phyloP scores from a whole-genome alignment of 1,139 yeast genomes.

The Geotrichum restrictum region DNA sequence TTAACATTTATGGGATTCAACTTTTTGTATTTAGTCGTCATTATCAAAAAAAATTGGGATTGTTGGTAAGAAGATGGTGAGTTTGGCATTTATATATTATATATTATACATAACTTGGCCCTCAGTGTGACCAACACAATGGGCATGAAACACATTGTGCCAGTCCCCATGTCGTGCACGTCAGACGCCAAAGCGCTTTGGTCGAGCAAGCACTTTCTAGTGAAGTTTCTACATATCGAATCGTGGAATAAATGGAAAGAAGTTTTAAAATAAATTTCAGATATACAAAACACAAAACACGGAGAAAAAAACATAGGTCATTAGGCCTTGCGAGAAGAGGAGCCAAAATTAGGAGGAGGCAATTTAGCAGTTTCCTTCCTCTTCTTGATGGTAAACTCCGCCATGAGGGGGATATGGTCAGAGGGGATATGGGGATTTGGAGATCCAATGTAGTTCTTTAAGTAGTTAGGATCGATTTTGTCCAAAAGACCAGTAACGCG shows the following conservation, averaged over 20 bases:
- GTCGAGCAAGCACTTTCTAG: no score
- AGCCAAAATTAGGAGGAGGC: conserved; percentile 32
- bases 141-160: no score
- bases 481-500: conserved; percentile 85
- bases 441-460: conserved; percentile 76
- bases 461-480: conserved; percentile 72
- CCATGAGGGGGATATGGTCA: conserved; percentile 83
- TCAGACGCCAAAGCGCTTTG: no score
- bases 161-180: no score
- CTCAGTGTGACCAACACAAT: background rate
- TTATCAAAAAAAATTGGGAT: background rate
- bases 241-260: background rate
- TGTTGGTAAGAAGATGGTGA: background rate
- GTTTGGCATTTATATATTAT: no score
- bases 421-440: conserved; percentile 94
- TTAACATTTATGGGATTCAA: background rate
- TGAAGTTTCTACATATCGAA: background rate
- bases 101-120: no score
- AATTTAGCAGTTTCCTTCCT: conserved; percentile 32
- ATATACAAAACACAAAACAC: background rate
- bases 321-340: conserved; percentile 13
- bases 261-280: background rate
- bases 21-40: background rate
- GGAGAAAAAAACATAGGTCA: background rate
- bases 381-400: conserved; percentile 71